These are phyloP conservation scores for Pisolithus microcarpus DNA, from an alignment of 768 basidiomycete genomes.

Conservation along the genomic window DNA sequence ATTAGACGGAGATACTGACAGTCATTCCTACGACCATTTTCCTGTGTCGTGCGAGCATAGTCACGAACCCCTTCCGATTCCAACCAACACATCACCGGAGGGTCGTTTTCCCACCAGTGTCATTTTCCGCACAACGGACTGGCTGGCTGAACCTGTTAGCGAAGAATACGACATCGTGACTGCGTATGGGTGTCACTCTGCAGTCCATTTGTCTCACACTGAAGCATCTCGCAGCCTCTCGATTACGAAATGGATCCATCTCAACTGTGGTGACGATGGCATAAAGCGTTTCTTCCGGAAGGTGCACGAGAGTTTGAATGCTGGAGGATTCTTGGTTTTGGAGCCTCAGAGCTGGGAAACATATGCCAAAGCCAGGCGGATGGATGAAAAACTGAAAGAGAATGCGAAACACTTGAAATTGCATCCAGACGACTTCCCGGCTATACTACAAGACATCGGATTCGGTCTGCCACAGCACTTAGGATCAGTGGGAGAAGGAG, in stretches of 20 bases:
- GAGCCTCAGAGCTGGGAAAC: constrained; percentile 85
- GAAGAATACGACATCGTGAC: constrained; percentile 70
- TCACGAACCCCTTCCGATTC: constrained; percentile 69
- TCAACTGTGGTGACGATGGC: constrained; percentile 72
- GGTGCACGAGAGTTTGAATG: constrained; percentile 47
- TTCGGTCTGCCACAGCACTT: constrained; percentile 45
- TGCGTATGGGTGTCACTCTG: constrained; percentile 45
- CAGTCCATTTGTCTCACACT: not conserved
- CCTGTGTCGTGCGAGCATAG: constrained; percentile 71
- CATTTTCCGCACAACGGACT: constrained; percentile 64
- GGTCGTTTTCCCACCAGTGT: constrained; percentile 73
- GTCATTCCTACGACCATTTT: constrained; percentile 46
- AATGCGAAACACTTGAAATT: constrained; percentile 49
- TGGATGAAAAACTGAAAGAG: constrained; percentile 57
- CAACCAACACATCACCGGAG: constrained; percentile 26
- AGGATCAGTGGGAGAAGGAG: constrained; percentile 58
- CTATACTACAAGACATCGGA: constrained; percentile 50
- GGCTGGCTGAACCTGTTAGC: constrained; percentile 55
- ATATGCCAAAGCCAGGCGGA: constrained; percentile 70
- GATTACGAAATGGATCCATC: constrained; percentile 87
- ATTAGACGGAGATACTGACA: constrained; percentile 1
- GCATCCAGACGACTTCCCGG: constrained; percentile 58
- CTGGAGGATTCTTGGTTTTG: constrained; percentile 63
- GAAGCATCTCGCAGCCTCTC: constrained; percentile 52
- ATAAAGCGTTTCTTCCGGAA: constrained; percentile 61